Evolutionary conservation across 2,329 filamentous ascomycete species (phyloP), one percentile per base, ranked within the genome.

Genomic region (Cordyceps militaris): DNA sequence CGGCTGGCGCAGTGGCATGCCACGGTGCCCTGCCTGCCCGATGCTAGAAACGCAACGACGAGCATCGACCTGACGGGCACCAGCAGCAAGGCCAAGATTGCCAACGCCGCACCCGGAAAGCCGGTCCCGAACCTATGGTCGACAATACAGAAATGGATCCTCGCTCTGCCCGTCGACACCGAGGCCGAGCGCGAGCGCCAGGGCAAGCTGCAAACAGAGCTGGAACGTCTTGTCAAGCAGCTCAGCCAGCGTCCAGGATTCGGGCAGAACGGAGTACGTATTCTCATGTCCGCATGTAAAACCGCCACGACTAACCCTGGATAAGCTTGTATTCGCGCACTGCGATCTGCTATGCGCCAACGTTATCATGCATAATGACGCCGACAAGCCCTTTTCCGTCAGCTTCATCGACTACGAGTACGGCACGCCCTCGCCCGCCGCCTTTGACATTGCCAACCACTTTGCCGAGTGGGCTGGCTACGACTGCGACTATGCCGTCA

Each of bases 371-470:
- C 79, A 90, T 63, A 69, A 66, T 46, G 64, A 72, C 30, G 66
- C 64, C 38, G 60, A 69, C 77, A 50, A 79, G 40, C 58, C 49
- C 11, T 43, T 55, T 6, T 60, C 74, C 3, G 87, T 93, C 57
- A 83, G 83, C 68, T 97, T 99, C 74, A 99, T 99, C 71, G 94
- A 99, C 74, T 99, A 97, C 76, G 94, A 99, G 73, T 99, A 99
- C 73, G 91, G 92, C 14, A 94, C 91, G 4, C 92, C 94, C 2
- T 93, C 92, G 1, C 93, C 93, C 1, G 91, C 92, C 4, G 92
- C 93, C 2, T 99, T 99, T 73, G 94, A 99, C 71, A 86, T 99
- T 65, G 88, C 93, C 52, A 99, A 99, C 75, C 94, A 99, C 77
- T 96, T 99, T 70, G 91, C 94, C 49, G 94, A 99, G 75, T 99